Evolutionary conservation across 345 rosid species (phyloP).

Genomic region (Eucalyptus pauciflora): DNA sequence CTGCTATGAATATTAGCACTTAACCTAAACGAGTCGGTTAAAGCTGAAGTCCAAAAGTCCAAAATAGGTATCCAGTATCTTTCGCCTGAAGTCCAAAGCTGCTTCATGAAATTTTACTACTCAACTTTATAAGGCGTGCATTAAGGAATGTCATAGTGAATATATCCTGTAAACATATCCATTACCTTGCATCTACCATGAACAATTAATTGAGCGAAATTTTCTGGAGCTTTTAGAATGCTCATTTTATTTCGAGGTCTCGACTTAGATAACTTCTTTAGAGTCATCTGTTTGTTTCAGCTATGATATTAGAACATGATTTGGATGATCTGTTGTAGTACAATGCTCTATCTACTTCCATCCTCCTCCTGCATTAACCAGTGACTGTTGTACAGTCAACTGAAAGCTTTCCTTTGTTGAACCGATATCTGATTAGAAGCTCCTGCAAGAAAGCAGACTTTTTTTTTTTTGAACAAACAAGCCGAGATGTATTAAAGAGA

Average conservation of each 20-base stretch:
- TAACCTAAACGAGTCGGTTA: background rate
- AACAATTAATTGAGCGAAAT: background rate
- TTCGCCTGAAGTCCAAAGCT: background rate
- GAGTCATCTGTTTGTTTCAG: background rate
- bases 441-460: background rate
- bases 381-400: fast-evolving
- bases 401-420: background rate
- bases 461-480: no score
- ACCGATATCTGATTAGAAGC: background rate
- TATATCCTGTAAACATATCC: background rate
- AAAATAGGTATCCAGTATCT: background rate
- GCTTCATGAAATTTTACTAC: background rate
- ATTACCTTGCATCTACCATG: background rate
- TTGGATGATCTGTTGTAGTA: background rate
- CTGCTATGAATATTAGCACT: background rate
- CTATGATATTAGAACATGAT: background rate
- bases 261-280: background rate
- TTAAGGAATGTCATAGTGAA: background rate
- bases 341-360: background rate
- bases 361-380: background rate
- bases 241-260: background rate
- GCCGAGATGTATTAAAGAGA: no score
- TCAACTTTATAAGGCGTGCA: background rate
- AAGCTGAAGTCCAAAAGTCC: background rate
- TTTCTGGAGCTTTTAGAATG: background rate